Base-by-base conservation (phyloP, 768 basidiomycete species). In the Phlebiopsis gigantea region DNA sequence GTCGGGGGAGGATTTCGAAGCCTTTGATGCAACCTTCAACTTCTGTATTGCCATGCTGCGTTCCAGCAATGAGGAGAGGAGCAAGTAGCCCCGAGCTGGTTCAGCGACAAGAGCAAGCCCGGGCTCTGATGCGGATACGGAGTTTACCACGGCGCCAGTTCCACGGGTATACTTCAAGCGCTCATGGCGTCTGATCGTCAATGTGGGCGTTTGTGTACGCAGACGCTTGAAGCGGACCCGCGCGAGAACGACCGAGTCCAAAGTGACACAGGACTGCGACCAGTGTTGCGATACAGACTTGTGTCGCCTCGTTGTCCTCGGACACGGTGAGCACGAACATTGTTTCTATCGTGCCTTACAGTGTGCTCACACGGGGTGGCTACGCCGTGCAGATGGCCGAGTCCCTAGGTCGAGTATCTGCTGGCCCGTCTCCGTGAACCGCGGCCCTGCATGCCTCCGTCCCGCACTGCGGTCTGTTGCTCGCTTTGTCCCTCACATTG, bases 21-120 rank as follows among this genome's bases (percentile, higher is more conserved):
- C 22, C 30, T 31, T 31, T 8, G 29, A 34, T 2, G 34, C 30
- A 15, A 10, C 50, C 31, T 41, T 51, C 19, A 25, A n/a, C 25
- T 51, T 51, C 31, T 51, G 50, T 24, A 51, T 51, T 10, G 50
- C 50, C 50, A 51, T 51, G 34, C 29, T 17, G 48, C 26, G 6
- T 30, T 29, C 19, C 5, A 14, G 19, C 22, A 25, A 17, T 22
- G 22, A 45, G 24, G 19, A 45, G 34, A 17, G 12, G 31, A 6
- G 34, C 34, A 17, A 39, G n/a, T 29, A 26, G 47, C 47, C 26
- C 28, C 9, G 46, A 46, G 46, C 24, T 9, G 46, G 22, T 1
- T 3, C 22, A 7, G 28, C 15, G 47, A 48, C n/a, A 7, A 30
- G 28, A 48, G 47, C 29, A 48, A n/a, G 28, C 28, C 28, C 28